Evolutionary conservation across 140 eudicot genomes (phyloP), one percentile per base, ranked within the genome.

Genomic region (Senecio squalidus): DNA sequence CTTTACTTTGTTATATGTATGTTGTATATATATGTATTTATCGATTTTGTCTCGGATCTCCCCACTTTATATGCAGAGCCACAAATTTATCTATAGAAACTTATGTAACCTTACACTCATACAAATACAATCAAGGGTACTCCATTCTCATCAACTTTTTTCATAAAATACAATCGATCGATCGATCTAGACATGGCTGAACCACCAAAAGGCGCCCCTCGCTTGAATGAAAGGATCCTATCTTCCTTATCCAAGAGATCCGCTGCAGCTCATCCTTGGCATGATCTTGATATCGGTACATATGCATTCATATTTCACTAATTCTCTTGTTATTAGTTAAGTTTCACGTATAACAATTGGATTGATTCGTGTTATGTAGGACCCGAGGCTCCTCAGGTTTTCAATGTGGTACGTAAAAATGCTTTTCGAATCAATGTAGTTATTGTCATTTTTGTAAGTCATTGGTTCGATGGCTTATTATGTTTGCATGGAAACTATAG

Each of bases 211-310:
- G 25, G 68, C 11, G 55, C 89, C 49, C 95, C 97, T 0, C 74
- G 73, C 1, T 67, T 89, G 72, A 89, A 89, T 33, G 93, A 89
- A 73, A 85, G 97, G 76, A 89, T 89, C 55, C 71, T 89, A 13
- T 89, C 97, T 2, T 71, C 95, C 29, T 45, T 89, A 72, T 89
- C 97, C 10, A 85, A 89, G 79, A 72, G 97, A 85, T 80, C 95
- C 4, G 97, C 88, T 46, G 97, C 97, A 33, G 97, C 97, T 55
- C 97, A 89, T 66, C 84, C 97, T 34, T 89, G 97, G 97, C 97
- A 89, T 71, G 97, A 89, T 75, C 92, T 89, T 59, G 95, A 89
- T 54, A 82, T 89, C 40, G 97, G 97, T 89, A 78, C 11, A n/a
- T n/a, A n/a, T n/a, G n/a, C n/a, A 4, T n/a, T 4, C 18, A 7